Conservation (phyloP, 306 rosid species). For the Dryas drummondii region DNA sequence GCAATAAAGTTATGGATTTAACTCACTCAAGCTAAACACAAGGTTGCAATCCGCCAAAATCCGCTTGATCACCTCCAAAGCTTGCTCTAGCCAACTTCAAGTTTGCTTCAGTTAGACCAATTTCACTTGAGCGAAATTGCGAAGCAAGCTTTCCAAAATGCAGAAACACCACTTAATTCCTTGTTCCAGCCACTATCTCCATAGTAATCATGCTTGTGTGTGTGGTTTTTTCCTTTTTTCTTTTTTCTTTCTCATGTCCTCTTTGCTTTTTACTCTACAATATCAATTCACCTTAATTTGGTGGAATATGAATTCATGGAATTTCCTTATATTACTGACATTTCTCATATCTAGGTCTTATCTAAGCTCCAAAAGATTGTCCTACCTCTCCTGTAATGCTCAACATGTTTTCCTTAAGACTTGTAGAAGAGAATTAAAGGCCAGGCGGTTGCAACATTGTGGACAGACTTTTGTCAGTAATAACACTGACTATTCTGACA, state of each 20-base stretch:
- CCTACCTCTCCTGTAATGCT: slow-evolving; percentile 6
- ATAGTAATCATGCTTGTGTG: background rate
- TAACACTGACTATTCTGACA: slow-evolving; percentile 22
- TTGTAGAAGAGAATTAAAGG: slow-evolving; percentile 23
- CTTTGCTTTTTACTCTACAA: no score
- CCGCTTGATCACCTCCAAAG: no score
- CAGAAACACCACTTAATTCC: no score
- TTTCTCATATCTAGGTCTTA: slow-evolving; percentile 10
- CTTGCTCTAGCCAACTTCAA: no score
- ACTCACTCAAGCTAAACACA: no score
- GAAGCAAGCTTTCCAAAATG: no score
- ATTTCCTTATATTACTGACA: background rate
- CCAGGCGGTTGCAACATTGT: slow-evolving; percentile 23
- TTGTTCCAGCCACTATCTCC: background rate
- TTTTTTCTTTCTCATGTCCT: background rate
- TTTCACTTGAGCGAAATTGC: no score
- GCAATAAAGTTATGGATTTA: no score
- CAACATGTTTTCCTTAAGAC: slow-evolving; percentile 20
- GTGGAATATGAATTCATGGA: background rate
- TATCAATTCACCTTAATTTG: background rate
- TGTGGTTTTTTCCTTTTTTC: background rate
- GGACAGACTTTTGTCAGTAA: slow-evolving; percentile 9
- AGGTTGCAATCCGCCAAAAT: no score
- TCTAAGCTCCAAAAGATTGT: slow-evolving; percentile 18
- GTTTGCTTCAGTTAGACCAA: no score